Evolutionary conservation across 1,284 basidiomycete genomes (phyloP).

Genomic region (Tetrapyrgos nigripes): DNA sequence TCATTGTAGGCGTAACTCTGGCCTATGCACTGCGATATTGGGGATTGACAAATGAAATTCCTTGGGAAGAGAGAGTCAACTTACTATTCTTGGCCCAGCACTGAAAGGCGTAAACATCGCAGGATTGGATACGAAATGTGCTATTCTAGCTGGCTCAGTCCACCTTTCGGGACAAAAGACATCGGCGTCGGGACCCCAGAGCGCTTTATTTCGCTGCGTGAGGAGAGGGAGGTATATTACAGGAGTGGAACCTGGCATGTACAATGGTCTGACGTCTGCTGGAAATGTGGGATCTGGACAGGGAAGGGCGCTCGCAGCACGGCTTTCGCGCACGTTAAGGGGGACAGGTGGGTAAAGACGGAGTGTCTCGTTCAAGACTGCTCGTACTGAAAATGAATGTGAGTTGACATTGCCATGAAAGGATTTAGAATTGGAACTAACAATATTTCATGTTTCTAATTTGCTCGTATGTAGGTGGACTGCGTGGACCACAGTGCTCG

Average conservation of each 20-base stretch:
- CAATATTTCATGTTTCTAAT: slow-evolving; percentile 67
- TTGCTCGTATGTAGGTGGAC: slow-evolving; percentile 56
- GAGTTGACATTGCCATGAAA: neutral
- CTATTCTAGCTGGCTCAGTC: slow-evolving; percentile 58
- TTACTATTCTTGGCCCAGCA: slow-evolving; percentile 54
- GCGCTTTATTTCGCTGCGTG: slow-evolving; percentile 61
- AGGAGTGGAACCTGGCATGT: slow-evolving; percentile 63
- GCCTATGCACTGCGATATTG: neutral
- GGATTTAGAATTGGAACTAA: slow-evolving; percentile 38
- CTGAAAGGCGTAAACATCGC: slow-evolving; percentile 76
- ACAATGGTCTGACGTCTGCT: slow-evolving; percentile 48
- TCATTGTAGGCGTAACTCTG: slow-evolving; percentile 62
- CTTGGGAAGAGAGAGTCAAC: slow-evolving; percentile 42
- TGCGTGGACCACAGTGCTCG: slow-evolving; percentile 52
- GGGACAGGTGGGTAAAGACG: slow-evolving; percentile 78
- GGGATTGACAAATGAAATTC: neutral
- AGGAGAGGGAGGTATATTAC: slow-evolving; percentile 65
- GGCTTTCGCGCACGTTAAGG: slow-evolving; percentile 66
- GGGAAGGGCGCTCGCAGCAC: slow-evolving; percentile 56
- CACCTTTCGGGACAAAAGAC: slow-evolving; percentile 76
- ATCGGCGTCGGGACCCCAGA: slow-evolving; percentile 76
- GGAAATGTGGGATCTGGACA: slow-evolving; percentile 53
- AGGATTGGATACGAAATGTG: slow-evolving; percentile 59
- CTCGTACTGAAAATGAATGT: slow-evolving; percentile 55
- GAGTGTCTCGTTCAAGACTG: slow-evolving; percentile 76